Evolutionary conservation across 1,284 basidiomycete species (phyloP).

Genomic region (Tylopilus sp.): DNA sequence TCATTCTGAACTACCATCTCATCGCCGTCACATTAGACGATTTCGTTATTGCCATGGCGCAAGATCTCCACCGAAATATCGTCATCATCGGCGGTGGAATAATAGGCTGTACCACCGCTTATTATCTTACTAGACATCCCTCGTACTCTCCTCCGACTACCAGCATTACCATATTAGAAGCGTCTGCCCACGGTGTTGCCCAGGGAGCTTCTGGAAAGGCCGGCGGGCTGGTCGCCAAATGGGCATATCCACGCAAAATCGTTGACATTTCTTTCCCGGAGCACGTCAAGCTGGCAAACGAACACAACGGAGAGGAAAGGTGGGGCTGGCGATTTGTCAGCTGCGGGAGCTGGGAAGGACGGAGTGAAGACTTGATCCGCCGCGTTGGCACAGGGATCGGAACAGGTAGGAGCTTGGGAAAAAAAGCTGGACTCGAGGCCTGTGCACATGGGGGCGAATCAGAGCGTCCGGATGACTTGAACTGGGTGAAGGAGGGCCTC

Average conservation of each 20-base stretch:
- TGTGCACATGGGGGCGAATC: constrained; percentile 26
- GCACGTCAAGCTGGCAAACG: constrained; percentile 72
- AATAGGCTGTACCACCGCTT: constrained; percentile 80
- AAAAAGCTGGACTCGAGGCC: constrained; percentile 45
- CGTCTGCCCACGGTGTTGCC: constrained; percentile 59
- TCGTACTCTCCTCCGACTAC: constrained; percentile 38
- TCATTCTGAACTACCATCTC: no score
- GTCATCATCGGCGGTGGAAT: constrained; percentile 61
- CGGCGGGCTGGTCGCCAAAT: constrained; percentile 84
- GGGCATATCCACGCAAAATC: constrained; percentile 74
- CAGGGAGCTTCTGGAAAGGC: constrained; percentile 86
- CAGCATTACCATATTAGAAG: constrained; percentile 71
- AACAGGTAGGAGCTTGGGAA: constrained; percentile 45
- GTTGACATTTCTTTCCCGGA: constrained; percentile 75
- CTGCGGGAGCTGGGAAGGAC: constrained; percentile 65
- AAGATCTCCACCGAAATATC: constrained; percentile 28
- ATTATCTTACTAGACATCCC: constrained; percentile 66
- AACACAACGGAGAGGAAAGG: constrained; percentile 63
- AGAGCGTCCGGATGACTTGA: constrained; percentile 55
- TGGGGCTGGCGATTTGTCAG: constrained; percentile 80
- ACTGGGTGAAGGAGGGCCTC: constrained; percentile 57
- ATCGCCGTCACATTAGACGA: no score
- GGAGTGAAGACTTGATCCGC: constrained; percentile 36
- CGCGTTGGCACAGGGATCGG: constrained; percentile 30
- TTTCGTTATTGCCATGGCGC: constrained; percentile 14